phyloP scores from a whole-genome alignment of 2,329 filamentous ascomycete species.

The Diplocarpon rosae region DNA sequence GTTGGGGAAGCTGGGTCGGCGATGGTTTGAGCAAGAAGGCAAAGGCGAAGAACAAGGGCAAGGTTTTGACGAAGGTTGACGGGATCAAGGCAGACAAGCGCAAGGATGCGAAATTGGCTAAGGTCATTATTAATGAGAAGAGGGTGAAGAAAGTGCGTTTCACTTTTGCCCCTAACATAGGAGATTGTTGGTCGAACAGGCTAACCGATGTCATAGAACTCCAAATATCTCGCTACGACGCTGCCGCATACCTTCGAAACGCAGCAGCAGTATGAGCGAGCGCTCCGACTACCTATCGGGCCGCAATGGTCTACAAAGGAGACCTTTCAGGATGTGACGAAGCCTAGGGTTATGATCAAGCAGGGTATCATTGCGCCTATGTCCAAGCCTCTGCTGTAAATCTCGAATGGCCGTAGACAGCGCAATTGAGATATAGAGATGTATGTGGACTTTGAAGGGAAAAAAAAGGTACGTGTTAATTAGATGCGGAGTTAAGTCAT shows the following conservation, averaged over 20 bases:
- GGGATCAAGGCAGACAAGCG: slow-evolving; percentile 68
- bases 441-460: too few species aligned
- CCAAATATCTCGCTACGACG: slow-evolving; percentile 72
- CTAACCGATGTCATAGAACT: slow-evolving; percentile 46
- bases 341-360: slow-evolving; percentile 82
- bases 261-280: slow-evolving; percentile 79
- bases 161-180: neutral
- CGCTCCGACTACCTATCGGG: slow-evolving; percentile 74
- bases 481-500: too few species aligned
- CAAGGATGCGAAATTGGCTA: slow-evolving; percentile 70
- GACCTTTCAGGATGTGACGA: slow-evolving; percentile 79
- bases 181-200: neutral
- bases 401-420: neutral
- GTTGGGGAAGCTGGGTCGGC: slow-evolving; percentile 90
- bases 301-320: slow-evolving; percentile 96
- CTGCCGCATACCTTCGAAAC: slow-evolving; percentile 88
- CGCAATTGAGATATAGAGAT: neutral
- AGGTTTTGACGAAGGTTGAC: slow-evolving; percentile 54
- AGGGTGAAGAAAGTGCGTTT: slow-evolving; percentile 65
- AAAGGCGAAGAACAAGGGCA: slow-evolving; percentile 48
- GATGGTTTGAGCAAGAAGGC: slow-evolving; percentile 66
- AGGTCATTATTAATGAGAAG: slow-evolving; percentile 90
- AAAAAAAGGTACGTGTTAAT: too few species aligned
- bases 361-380: slow-evolving; percentile 84
- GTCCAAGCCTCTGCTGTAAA: slow-evolving; percentile 51